A percentile compares a stretch with the other conserved stretches of the same genome.
phyloP scores from a whole-genome alignment of 768 basidiomycete species.

The Gloeostereum incarnatum region DNA sequence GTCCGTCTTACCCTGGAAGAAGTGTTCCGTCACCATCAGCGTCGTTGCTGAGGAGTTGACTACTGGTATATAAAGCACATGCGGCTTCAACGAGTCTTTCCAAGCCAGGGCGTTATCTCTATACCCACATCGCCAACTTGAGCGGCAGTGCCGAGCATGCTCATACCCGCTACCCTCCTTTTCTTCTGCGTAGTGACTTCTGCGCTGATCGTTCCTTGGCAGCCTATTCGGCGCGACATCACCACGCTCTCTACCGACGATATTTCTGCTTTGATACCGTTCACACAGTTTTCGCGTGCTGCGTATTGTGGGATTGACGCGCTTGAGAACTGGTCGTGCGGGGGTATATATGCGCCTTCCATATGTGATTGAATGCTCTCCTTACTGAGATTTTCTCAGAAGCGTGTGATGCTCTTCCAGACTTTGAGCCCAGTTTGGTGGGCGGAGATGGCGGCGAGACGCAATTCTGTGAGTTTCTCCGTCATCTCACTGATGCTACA shows the following conservation, averaged over 20 bases:
- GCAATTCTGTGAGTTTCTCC: slow-evolving; percentile 32
- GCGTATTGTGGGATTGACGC: slow-evolving; percentile 37
- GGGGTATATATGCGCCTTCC: slow-evolving; percentile 19
- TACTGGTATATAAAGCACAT: too few species aligned
- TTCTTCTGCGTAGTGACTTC: too few species aligned
- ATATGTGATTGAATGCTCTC: neutral
- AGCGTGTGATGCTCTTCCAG: slow-evolving; percentile 30
- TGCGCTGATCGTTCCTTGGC: too few species aligned
- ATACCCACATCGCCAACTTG: too few species aligned
- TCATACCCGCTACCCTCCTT: too few species aligned
- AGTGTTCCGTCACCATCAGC: too few species aligned
- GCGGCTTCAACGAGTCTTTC: too few species aligned
- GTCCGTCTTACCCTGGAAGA: too few species aligned
- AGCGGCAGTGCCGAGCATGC: too few species aligned
- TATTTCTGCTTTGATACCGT: slow-evolving; percentile 31
- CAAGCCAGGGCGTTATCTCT: too few species aligned
- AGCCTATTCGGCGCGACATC: slow-evolving; percentile 12
- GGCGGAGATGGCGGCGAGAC: slow-evolving; percentile 40
- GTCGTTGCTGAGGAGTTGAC: too few species aligned
- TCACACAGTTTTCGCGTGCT: slow-evolving; percentile 43
- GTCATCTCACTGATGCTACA: slow-evolving; percentile 3
- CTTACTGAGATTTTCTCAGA: slow-evolving; percentile 11
- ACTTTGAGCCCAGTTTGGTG: slow-evolving; percentile 28
- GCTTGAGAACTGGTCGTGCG: slow-evolving; percentile 32
- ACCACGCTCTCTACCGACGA: slow-evolving; percentile 18